phyloP scores from a whole-genome alignment of 805 yeast species.

The Candida palmyrensis region DNA sequence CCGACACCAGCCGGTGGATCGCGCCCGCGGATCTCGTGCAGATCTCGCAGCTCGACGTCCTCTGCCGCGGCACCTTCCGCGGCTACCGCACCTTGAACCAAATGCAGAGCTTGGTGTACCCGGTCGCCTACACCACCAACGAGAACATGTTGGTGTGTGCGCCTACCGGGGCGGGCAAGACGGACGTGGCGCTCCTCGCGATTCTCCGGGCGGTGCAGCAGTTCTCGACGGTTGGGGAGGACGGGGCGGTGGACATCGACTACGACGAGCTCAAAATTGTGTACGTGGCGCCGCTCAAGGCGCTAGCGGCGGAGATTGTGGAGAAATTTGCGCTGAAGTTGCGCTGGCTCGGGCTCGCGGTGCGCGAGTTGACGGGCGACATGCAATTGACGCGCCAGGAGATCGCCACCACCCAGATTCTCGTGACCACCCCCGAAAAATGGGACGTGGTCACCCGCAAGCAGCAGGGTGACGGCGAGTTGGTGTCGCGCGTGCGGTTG shows the following conservation, averaged over 20 bases:
- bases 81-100: slow-evolving; percentile 74
- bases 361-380: slow-evolving; percentile 89
- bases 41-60: slow-evolving; percentile 60
- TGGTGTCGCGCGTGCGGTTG: slow-evolving; percentile 77
- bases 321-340: slow-evolving; percentile 78
- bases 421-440: slow-evolving; percentile 93
- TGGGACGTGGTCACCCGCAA: slow-evolving; percentile 98
- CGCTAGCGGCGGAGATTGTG: slow-evolving; percentile 94
- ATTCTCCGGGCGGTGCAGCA: slow-evolving; percentile 77
- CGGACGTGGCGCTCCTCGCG: slow-evolving; percentile 84
- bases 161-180: slow-evolving; percentile 97
- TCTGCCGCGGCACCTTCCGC: slow-evolving; percentile 81
- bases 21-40: slow-evolving; percentile 45
- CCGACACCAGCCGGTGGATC: slow-evolving; percentile 38
- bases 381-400: slow-evolving; percentile 86
- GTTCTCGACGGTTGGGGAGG: slow-evolving; percentile 43
- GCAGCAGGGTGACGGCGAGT: slow-evolving; percentile 80
- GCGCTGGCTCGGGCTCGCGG: slow-evolving; percentile 80
- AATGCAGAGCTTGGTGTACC: slow-evolving; percentile 87
- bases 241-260: slow-evolving; percentile 57
- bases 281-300: slow-evolving; percentile 91
- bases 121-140: slow-evolving; percentile 87
- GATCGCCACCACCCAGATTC: slow-evolving; percentile 74
- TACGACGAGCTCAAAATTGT: slow-evolving; percentile 85
- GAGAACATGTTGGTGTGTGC: slow-evolving; percentile 97